Base-by-base conservation (phyloP, 2,329 filamentous ascomycete genomes). In the Sclerotinia borealis region DNA sequence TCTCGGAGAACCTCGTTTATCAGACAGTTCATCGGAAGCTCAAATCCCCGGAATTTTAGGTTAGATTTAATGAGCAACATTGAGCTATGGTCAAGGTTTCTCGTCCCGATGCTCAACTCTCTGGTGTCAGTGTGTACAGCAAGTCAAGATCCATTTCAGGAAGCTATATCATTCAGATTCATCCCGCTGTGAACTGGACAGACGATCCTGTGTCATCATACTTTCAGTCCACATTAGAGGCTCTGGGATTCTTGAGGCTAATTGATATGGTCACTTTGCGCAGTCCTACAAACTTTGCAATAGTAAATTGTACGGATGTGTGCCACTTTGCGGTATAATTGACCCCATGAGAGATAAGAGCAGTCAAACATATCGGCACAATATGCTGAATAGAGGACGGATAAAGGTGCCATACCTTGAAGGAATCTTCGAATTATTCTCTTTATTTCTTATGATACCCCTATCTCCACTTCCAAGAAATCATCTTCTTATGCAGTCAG, bases 201-300 rank as follows among this genome's bases (percentile, higher is more conserved):
- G 8, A 8, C 22, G 15, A 8, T 1, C 2, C 2, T 39, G 2
- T 11, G 27, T 27, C 1, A 3, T 0, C 8, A 15, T 39, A 4
- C 22, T 19, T n/a, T 1, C 7, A 11, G 9, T 19, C 2, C 39
- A 10, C 7, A 1, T 37, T 13, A 19, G 3, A 27, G 7, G 9
- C 7, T 19, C 1, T 10, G 15, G 25, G 7, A 29, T 15, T 22
- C 2, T 15, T 29, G 7, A 3, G 1, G 13, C 17, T 15, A 25
- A 25, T 10, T 4, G 4, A 52, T 25, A 19, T 39, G 34, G 5
- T 3, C 48, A 34, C 5, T 2, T 22, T 1, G 19, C 31, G 4
- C 29, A 7, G 13, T n/a, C 34, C 7, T 34, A 45, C n/a, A 11
- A 22, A n/a, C n/a, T 34, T 6, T 22, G 3, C 22, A 50, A 22